Base-by-base conservation (phyloP, 2,329 filamentous ascomycete species). In the Daldinia sp. region DNA sequence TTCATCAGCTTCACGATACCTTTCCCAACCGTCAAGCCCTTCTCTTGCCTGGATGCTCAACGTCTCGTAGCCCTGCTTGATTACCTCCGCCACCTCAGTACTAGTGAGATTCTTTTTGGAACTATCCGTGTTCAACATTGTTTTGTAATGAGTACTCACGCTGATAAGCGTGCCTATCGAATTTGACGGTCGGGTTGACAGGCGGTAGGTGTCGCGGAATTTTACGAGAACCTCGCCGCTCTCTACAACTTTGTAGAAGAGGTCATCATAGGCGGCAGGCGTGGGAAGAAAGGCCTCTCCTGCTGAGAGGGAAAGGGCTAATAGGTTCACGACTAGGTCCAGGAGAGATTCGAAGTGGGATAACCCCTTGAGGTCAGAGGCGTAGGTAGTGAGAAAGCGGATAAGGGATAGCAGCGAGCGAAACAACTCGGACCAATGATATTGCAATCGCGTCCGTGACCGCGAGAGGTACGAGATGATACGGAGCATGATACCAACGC, bases 201-300 rank as follows among this genome's bases (percentile, higher is more conserved):
- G 80, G 4, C 83, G 81, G 79, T 96, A 98, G 9, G 88, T 90
- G 69, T 94, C 89, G 44, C 93, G 89, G 81, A 98, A 97, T 76
- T 93, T 93, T 35, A 86, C 83, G 23, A 98, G 86, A 12, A 93
- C 87, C 55, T 97, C 93, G 10, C 94, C 93, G 1, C 91, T 92
- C 80, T 99, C 96, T 28, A 98, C 94, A 1, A 98, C 88, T 81
- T 99, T 99, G 87, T 99, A 99, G 82, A 99, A 98, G 0, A 99
- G 85, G 76, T 99, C 96, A 75, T 99, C 96, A 79, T 98, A 98
- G 1, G 93, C 90, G 18, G 92, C 88, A 0, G 94, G 90, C 33
- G 92, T 93, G 0, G 95, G 96, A 6, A 99, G 86, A 80, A 99
- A 98, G 2, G 92, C 90, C 78, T 98, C 96, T 6, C 96, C 96